Base-by-base conservation (phyloP, 2,329 filamentous ascomycete species). In the Drechslerella dactyloides region DNA sequence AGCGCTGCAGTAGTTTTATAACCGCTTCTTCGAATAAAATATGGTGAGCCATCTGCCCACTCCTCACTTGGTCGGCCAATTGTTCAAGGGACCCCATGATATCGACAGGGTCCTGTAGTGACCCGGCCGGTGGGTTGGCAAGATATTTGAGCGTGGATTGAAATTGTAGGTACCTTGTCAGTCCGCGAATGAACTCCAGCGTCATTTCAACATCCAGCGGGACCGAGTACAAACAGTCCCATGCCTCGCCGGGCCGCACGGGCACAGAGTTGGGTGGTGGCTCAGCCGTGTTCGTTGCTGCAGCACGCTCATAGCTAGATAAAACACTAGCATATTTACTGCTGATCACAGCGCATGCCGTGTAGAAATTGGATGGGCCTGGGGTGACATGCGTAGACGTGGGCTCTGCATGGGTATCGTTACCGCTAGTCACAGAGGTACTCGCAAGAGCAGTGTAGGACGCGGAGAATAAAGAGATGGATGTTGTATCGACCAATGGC, bases 201-300 rank as follows among this genome's bases (percentile, higher is more conserved):
- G 68, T 66, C 19, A 65, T 19, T 1, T 72, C 60, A 2, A 40
- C 35, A 52, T 72, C 35, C 2, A 72, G 10, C 23, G 68, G 60
- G 15, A 72, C 37, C 0, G 68, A 72, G 23, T 72, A 65, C 8
- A 72, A 53, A 59, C 68, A 72, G 40, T 72, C 60, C 68, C 68
- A 66, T 35, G 60, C 68, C 44, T 66, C 60, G 23, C 68, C 54
- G n/a, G 68, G 60, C 13, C 44, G 58, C 33, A 70, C 59, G 4
- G 65, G 21, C 6, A 70, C 48, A 19, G 33, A 42, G 0, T 58
- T 63, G 15, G 65, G 65, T 13, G 44, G 57, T 10, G 40, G 42
- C 15, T 35, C 53, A 35, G 37, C 35, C 3, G 44, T 17, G 19
- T 63, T 21, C 17, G 65, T 58, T n/a, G 37, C 50, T 17, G 13